Percentiles rank a stretch among this genome's conserved stretches.
phyloP scores from a whole-genome alignment of 163 green algal species.

The Volvox carteri region DNA sequence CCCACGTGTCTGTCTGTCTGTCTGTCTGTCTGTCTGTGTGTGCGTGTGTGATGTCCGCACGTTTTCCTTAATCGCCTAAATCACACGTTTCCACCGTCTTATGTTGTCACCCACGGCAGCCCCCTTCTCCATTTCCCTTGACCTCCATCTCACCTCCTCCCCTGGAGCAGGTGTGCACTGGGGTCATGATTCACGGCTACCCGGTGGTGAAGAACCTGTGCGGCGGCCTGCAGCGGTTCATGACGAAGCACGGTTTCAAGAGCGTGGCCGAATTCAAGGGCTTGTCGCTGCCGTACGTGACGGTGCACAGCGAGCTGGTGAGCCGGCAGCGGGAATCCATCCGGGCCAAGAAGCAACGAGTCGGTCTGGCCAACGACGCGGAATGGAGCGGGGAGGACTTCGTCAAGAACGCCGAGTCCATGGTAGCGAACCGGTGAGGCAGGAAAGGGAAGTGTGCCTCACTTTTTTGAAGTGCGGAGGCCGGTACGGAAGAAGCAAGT shows the following conservation, averaged over 20 bases:
- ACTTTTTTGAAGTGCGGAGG: no score
- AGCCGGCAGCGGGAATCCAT: conserved; percentile 70
- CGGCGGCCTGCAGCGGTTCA: conserved; percentile 93
- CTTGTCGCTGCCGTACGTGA: conserved; percentile 93
- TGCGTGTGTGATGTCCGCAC: no score
- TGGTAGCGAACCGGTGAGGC: conserved; percentile 86
- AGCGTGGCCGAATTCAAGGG: conserved; percentile 92
- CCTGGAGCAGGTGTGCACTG: conserved; percentile 95
- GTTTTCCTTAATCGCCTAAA: no score
- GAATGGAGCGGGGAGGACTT: conserved; percentile 97
- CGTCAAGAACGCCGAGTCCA: conserved; percentile 89
- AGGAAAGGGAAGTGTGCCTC: no score
- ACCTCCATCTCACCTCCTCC: no score
- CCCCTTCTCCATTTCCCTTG: no score
- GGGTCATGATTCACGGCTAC: conserved; percentile 98
- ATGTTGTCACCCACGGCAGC: no score
- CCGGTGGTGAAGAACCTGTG: conserved; percentile 91
- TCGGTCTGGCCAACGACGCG: conserved; percentile 91
- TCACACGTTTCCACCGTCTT: no score
- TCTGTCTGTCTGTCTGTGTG: no score
- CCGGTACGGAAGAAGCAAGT: no score
- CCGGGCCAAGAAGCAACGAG: conserved; percentile 77
- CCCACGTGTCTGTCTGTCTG: no score
- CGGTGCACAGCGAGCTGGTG: conserved; percentile 96
- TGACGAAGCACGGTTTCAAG: conserved; percentile 92